Conservation (phyloP, 192 early-diverging fungal genomes). For the Entrophospora sp. region DNA sequence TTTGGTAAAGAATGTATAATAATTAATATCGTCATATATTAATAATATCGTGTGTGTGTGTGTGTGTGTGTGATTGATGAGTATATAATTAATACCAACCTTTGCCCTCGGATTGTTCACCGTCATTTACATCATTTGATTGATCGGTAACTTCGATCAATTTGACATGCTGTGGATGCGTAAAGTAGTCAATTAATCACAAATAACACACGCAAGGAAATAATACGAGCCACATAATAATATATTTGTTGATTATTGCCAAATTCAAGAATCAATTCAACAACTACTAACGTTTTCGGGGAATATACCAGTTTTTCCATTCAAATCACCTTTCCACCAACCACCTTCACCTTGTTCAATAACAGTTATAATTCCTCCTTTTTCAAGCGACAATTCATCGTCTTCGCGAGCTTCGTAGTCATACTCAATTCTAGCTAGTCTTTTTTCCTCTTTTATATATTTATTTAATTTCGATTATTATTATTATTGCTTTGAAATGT, state of each 20-base stretch:
- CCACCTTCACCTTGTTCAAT: constrained; percentile 49
- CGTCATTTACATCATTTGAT: constrained; percentile 14
- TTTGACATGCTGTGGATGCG: constrained; percentile 29
- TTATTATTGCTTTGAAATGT: too few species aligned
- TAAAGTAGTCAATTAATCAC: too few species aligned
- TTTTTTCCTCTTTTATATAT: too few species aligned
- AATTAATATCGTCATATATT: too few species aligned
- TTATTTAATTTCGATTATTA: too few species aligned
- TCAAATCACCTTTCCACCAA: constrained; percentile 62
- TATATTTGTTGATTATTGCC: too few species aligned
- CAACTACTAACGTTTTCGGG: constrained; percentile 59
- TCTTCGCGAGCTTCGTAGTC: constrained; percentile 61
- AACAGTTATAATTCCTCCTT: constrained; percentile 59
- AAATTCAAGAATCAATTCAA: too few species aligned
- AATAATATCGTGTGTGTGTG: too few species aligned
- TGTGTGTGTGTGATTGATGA: not conserved
- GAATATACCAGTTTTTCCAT: constrained; percentile 61
- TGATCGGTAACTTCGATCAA: constrained; percentile 21
- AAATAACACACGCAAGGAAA: too few species aligned
- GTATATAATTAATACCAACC: not conserved
- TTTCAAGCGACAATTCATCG: constrained; percentile 59
- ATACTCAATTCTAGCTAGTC: constrained; percentile 56
- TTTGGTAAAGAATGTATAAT: not conserved
- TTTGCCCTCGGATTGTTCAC: constrained; percentile 17
- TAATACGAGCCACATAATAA: too few species aligned